Conservation (phyloP, 1,139 yeast genomes). For the Suzukiozyma palmioleophila region DNA sequence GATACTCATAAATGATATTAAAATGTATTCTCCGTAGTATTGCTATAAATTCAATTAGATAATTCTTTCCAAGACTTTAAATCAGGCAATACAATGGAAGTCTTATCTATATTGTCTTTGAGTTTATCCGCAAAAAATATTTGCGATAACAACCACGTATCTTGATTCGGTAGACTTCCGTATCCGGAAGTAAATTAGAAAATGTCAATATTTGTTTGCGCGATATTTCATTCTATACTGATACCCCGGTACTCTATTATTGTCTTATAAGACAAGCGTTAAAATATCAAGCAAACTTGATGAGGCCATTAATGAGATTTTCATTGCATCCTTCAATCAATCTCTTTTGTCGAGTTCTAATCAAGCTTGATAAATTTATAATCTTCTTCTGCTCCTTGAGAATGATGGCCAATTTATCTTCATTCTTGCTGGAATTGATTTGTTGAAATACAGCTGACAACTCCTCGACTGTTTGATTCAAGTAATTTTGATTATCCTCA, state of each 20-base stretch:
- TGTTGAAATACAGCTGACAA: constrained; percentile 67
- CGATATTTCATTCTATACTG: no score
- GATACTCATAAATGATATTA: no score
- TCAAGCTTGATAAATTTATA: constrained; percentile 43
- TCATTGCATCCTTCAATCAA: constrained; percentile 48
- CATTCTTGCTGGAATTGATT: constrained; percentile 45
- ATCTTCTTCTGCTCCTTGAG: constrained; percentile 48
- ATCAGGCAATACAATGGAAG: no score
- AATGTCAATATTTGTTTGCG: not conserved
- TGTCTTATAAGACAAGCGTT: no score
- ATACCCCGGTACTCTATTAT: no score
- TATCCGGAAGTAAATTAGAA: not conserved
- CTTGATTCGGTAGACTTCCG: not conserved
- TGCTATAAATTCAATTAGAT: no score
- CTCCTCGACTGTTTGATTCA: constrained; percentile 74
- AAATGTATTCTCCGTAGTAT: no score
- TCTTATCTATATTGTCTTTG: no score
- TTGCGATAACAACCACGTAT: not conserved
- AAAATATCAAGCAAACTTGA: constrained; percentile 10
- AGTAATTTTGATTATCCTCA: constrained; percentile 69
- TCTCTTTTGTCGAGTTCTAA: constrained; percentile 44
- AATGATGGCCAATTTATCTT: constrained; percentile 20
- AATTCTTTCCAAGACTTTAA: no score
- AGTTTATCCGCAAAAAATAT: no score
- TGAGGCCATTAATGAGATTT: constrained; percentile 26